Evolutionary conservation across 164 flowering plant species (phyloP).

Genomic region (Vitis cinerea): DNA sequence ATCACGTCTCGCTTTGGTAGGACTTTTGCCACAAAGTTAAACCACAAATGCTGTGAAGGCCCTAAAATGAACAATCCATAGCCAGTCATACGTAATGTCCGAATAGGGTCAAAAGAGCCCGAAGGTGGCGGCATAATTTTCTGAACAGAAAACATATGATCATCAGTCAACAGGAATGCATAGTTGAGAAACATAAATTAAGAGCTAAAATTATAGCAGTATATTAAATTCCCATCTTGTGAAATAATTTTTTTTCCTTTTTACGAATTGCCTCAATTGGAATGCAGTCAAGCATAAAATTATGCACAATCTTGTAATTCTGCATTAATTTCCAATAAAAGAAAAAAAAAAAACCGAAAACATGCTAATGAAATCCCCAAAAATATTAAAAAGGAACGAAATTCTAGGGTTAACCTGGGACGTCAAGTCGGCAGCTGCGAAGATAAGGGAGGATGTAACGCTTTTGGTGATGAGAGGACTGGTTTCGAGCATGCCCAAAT

Average conservation of each 20-base stretch:
- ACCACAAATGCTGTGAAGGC: constrained; percentile 60
- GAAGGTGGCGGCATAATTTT: constrained; percentile 34
- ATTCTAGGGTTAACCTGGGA: constrained; percentile 40
- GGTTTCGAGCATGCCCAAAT: constrained; percentile 36
- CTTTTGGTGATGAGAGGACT: constrained; percentile 43
- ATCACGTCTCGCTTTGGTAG: constrained; percentile 43
- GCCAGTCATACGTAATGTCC: constrained; percentile 52
- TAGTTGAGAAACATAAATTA: neutral
- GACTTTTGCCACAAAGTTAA: constrained; percentile 36
- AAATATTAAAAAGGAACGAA: neutral
- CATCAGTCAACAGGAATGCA: neutral
- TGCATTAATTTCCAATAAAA: no score
- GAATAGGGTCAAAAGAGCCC: constrained; percentile 33
- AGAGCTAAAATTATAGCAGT: no score
- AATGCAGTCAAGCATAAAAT: no score
- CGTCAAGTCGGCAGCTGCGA: constrained; percentile 45
- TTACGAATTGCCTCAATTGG: no score
- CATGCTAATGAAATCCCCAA: neutral
- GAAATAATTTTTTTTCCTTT: no score
- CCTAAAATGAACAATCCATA: constrained; percentile 56
- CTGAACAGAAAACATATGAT: constrained; percentile 15
- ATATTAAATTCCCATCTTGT: no score
- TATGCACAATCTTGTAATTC: no score
- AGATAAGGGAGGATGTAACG: constrained; percentile 43
- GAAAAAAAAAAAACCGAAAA: neutral